phyloP scores from a whole-genome alignment of 2,329 filamentous ascomycete genomes.

The Fusarium tuaranense region DNA sequence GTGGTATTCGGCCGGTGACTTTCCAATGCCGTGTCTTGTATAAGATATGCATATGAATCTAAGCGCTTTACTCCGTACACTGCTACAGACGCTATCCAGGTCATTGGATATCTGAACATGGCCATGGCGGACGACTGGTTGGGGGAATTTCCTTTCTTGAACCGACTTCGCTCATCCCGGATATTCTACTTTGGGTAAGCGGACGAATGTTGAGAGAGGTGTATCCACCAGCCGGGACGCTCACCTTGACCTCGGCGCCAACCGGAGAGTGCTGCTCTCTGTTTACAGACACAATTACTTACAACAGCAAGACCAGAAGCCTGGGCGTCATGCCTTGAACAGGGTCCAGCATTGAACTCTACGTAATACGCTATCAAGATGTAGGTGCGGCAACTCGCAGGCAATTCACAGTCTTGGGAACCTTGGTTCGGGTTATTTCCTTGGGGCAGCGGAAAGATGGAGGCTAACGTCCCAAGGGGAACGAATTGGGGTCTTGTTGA shows the following conservation, averaged over 20 bases:
- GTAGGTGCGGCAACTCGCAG: constrained; percentile 8
- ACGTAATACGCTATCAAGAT: not conserved
- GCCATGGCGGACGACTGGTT: not conserved
- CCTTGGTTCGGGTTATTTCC: constrained; percentile 21
- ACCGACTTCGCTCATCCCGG: not conserved
- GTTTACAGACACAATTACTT: not conserved
- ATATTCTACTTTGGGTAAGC: constrained; percentile 22
- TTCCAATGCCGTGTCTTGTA: not conserved
- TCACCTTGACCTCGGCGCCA: constrained; percentile 38
- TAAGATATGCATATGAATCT: not conserved
- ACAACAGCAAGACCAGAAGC: not conserved
- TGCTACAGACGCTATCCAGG: not conserved
- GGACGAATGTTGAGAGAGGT: constrained; percentile 8
- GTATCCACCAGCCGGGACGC: constrained; percentile 9
- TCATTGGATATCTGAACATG: not conserved
- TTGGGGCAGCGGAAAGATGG: constrained; percentile 34
- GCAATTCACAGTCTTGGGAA: not conserved
- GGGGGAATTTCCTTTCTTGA: constrained; percentile 1
- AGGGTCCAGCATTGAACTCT: constrained; percentile 1
- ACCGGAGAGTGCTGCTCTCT: constrained; percentile 10
- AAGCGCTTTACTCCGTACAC: not conserved
- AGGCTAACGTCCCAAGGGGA: constrained; percentile 17
- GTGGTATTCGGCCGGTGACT: not conserved
- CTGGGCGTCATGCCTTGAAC: not conserved
- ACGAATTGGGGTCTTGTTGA: constrained; percentile 10